A percentile compares a stretch with the other conserved stretches of the same genome.
Evolutionary conservation across 2,329 filamentous ascomycete species (phyloP).

Genomic region (Ascochyta viciae-villosae): DNA sequence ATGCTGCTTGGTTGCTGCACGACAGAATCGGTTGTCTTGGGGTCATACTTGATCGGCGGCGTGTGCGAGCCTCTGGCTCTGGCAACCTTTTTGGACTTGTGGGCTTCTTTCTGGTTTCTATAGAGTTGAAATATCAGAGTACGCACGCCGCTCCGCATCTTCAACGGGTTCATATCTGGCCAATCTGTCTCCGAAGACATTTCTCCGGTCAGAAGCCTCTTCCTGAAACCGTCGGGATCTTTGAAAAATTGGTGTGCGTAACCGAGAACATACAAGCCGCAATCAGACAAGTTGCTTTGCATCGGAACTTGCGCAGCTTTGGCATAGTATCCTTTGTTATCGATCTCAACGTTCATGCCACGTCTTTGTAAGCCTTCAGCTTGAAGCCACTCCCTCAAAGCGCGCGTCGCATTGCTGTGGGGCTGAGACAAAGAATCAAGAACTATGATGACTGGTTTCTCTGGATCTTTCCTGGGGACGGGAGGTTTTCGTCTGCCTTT

Average conservation of each 20-base stretch:
- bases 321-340: conserved; percentile 69
- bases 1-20: neutral
- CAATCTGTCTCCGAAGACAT: conserved; percentile 65
- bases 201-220: conserved; percentile 69
- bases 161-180: conserved; percentile 60
- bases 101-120: conserved; percentile 50
- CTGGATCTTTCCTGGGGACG: conserved; percentile 40
- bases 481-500: conserved; percentile 31
- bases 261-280: conserved; percentile 83
- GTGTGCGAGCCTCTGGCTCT: neutral
- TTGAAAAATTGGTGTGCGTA: conserved; percentile 85
- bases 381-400: conserved; percentile 77
- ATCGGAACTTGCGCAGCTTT: conserved; percentile 69
- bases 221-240: conserved; percentile 73
- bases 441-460: conserved; percentile 75
- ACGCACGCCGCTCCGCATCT: conserved; percentile 71
- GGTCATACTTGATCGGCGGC: neutral
- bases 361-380: conserved; percentile 74
- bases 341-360: conserved; percentile 55
- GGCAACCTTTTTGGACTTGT: conserved; percentile 22
- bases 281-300: conserved; percentile 87
- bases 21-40: neutral
- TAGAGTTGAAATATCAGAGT: conserved; percentile 70
- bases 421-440: conserved; percentile 80
- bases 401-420: conserved; percentile 64